A percentile compares a stretch with the other conserved stretches of the same genome.
Evolutionary conservation across 805 yeast genomes (phyloP).

Genomic region (Schwanniomyces polymorphus): DNA sequence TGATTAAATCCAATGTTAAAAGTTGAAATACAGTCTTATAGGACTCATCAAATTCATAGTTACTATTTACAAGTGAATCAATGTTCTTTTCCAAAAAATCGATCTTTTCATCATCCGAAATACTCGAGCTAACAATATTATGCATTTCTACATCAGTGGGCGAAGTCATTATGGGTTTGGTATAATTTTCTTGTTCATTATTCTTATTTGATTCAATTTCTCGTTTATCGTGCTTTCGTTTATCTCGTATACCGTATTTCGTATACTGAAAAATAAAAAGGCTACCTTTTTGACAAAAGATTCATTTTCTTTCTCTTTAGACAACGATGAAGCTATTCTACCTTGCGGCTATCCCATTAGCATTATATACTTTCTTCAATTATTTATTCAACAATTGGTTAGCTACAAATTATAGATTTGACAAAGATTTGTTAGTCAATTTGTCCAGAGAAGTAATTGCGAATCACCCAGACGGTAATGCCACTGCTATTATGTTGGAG

Average conservation of each 20-base stretch:
- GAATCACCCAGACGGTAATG: slow-evolving; percentile 54
- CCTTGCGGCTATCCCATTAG: slow-evolving; percentile 19
- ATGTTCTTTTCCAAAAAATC: not conserved
- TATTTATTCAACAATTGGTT: slow-evolving; percentile 54
- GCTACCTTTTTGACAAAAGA: not conserved
- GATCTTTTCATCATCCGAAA: slow-evolving; percentile 1
- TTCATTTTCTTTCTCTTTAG: not conserved
- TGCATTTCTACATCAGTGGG: not conserved
- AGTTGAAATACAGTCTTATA: not conserved
- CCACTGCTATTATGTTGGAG: slow-evolving; percentile 62
- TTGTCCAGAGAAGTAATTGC: slow-evolving; percentile 57
- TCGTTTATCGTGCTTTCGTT: not conserved
- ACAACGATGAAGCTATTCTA: slow-evolving; percentile 24
- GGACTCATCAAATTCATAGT: not conserved
- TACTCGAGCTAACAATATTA: not conserved
- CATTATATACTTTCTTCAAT: slow-evolving; percentile 28
- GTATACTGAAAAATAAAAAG: not conserved
- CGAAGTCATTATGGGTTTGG: not conserved
- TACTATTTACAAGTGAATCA: not conserved
- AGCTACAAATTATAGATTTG: slow-evolving; percentile 71
- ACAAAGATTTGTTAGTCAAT: slow-evolving; percentile 56
- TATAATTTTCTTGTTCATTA: not conserved
- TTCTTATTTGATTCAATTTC: not conserved
- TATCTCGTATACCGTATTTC: not conserved
- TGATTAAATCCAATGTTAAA: not conserved